A percentile compares a stretch with the other conserved stretches of the same genome.
phyloP scores from a whole-genome alignment of 2,329 filamentous ascomycete species.

The Fusarium torreyae region DNA sequence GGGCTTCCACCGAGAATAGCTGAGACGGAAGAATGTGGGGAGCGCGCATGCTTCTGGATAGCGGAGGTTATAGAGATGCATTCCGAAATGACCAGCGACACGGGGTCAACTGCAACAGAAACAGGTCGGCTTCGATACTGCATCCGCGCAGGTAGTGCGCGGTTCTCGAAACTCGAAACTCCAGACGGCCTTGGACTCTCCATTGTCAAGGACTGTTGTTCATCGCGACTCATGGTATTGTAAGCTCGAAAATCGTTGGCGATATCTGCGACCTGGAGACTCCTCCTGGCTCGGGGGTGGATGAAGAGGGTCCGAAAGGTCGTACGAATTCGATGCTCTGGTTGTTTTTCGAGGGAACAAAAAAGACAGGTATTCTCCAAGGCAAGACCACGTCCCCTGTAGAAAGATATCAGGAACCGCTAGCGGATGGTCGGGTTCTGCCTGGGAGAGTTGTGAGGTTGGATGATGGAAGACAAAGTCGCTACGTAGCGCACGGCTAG shows the following conservation, averaged over 20 bases:
- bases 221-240: constrained; percentile 55
- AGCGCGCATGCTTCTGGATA: constrained; percentile 97
- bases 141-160: constrained; percentile 62
- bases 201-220: constrained; percentile 46
- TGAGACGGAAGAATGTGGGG: constrained; percentile 95
- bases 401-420: constrained; percentile 20
- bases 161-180: constrained; percentile 40
- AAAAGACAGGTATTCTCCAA: constrained; percentile 13
- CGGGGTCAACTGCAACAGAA: constrained; percentile 88
- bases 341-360: not conserved
- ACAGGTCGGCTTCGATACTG: constrained; percentile 74
- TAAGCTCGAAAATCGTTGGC: constrained; percentile 32
- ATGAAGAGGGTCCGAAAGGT: constrained; percentile 11
- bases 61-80: constrained; percentile 98
- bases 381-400: constrained; percentile 34
- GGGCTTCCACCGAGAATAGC: constrained; percentile 89
- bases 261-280: constrained; percentile 31
- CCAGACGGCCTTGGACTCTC: constrained; percentile 45
- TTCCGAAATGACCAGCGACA: constrained; percentile 96
- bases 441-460: constrained; percentile 31
- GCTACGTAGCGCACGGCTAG: constrained; percentile 36
- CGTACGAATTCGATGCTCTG: constrained; percentile 18
- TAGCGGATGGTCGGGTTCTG: constrained; percentile 20
- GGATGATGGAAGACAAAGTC: constrained; percentile 39
- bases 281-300: constrained; percentile 18